These are phyloP conservation scores for Terfezia claveryi DNA, from an alignment of 495 filamentous ascomycete genomes.

Conservation along the genomic window DNA sequence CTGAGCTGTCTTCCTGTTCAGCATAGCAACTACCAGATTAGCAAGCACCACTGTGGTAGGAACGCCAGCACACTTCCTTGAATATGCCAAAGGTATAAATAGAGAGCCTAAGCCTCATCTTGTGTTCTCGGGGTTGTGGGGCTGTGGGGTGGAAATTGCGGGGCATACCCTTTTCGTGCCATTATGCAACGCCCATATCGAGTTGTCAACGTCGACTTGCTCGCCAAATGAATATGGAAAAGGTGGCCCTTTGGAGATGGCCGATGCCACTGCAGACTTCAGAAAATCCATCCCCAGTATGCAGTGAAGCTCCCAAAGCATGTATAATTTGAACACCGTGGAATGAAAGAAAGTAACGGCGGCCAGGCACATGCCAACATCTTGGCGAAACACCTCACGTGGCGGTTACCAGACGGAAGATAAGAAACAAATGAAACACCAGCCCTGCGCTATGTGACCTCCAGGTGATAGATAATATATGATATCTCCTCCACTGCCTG, in stretches of 20 bases:
- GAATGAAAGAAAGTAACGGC: no score
- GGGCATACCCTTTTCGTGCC: slow-evolving; percentile 56
- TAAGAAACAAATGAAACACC: no score
- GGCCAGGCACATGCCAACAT: no score
- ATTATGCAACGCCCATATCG: slow-evolving; percentile 82
- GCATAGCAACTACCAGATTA: background rate
- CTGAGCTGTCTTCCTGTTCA: slow-evolving; percentile 63
- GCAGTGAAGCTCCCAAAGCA: background rate
- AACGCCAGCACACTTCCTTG: no score
- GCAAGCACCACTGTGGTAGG: no score
- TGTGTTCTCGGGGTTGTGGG: background rate
- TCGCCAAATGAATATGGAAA: slow-evolving; percentile 87
- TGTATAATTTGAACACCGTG: background rate
- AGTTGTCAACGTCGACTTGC: slow-evolving; percentile 63
- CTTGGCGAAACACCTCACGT: no score
- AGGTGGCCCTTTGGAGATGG: slow-evolving; percentile 80
- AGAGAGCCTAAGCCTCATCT: background rate
- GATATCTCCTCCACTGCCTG: no score
- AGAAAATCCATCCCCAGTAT: slow-evolving; percentile 62
- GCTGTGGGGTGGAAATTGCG: background rate
- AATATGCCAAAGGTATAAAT: background rate
- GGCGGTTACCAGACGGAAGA: no score
- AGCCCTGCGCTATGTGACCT: no score
- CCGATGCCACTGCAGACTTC: slow-evolving; percentile 89
- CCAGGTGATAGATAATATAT: no score